These are phyloP conservation scores for Leccinum pachyderme DNA, from an alignment of 1,284 basidiomycete species.

Conservation along the genomic window DNA sequence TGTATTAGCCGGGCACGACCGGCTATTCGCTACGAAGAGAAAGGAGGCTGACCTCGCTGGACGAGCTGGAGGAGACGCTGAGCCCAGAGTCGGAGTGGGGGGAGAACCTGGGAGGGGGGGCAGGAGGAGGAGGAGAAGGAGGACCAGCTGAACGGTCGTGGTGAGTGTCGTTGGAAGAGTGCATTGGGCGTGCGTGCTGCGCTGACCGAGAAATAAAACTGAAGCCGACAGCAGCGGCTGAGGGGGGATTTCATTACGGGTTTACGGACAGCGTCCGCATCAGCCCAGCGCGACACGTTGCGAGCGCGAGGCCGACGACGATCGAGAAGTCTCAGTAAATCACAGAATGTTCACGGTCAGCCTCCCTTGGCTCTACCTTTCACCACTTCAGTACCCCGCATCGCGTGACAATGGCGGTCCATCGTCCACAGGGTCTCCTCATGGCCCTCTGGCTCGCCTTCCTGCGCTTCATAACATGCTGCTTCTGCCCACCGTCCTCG, in stretches of 20 bases:
- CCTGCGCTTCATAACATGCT: slow-evolving; percentile 5
- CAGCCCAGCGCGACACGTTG: slow-evolving; percentile 5
- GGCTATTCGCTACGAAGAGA: slow-evolving; percentile 6
- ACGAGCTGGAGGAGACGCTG: slow-evolving; percentile 32
- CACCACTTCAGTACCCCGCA: too few relatives aligned
- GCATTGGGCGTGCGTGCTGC: slow-evolving; percentile 26
- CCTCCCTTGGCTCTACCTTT: too few relatives aligned
- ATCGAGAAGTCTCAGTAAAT: not conserved
- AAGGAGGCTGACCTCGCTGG: slow-evolving; percentile 29
- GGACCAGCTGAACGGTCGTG: not conserved
- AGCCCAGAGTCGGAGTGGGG: slow-evolving; percentile 31
- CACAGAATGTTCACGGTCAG: too few relatives aligned
- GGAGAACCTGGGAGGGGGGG: slow-evolving; percentile 3
- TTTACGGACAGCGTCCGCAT: not conserved
- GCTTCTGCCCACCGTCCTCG: slow-evolving; percentile 11
- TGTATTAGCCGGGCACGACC: slow-evolving; percentile 11
- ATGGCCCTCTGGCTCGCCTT: slow-evolving; percentile 17
- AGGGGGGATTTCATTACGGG: not conserved
- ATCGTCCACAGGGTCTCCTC: slow-evolving; percentile 7
- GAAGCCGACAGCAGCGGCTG: not conserved
- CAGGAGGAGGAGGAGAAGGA: slow-evolving; percentile 5
- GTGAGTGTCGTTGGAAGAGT: slow-evolving; percentile 13
- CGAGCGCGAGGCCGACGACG: slow-evolving; percentile 20
- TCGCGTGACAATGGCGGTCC: slow-evolving; percentile 5
- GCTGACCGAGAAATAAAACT: slow-evolving; percentile 9